Evolutionary conservation across 1,284 basidiomycete genomes (phyloP), one percentile per base, ranked within the genome.

Genomic region (Fomitopsis betulina): DNA sequence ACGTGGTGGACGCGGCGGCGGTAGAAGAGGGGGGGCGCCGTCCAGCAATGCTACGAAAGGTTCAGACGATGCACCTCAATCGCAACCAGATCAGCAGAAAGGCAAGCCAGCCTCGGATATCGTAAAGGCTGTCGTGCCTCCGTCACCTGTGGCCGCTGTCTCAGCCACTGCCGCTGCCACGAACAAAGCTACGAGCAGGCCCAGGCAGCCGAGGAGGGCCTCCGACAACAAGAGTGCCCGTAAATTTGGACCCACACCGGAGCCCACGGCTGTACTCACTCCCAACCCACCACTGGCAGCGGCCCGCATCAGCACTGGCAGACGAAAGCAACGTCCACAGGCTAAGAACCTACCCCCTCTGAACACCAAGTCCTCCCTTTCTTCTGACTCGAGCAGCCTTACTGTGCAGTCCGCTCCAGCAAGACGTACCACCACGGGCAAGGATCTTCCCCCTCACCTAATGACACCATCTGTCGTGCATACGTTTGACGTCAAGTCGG

Each of bases 361-460:
- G 27, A 66, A 40, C 54, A 67, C 66, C 43, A 71, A 65, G 62
- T 57, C 59, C 53, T 69, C 66, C 13, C 64, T 61, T 21, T 67
- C 66, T 53, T 62, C 56, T 32, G 67, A 70, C 57, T 61, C 65
- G 51, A 64, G 60, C 32, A 47, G 58, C 27, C 57, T 50, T 9
- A 51, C 49, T 9, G 33, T 51, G 54, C 62, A 60, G 39, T 56
- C 61, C n/a, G 62, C 60, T 37, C 51, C 57, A 27, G 65, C 65
- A 53, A 63, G 63, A 54, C 62, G 62, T 37, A 61, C 63, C 17
- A 57, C 58, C n/a, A 55, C 64, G 43, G 64, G 73, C 21, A 87
- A 85, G 67, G 85, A 87, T 64, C 67, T 79, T 5, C 86, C 86
- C 32, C 85, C 85, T 7, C 87, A 87, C 62, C 74, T 86, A n/a